A percentile compares a stretch with the other conserved stretches of the same genome.
These are phyloP conservation scores for Salix purpurea DNA, from an alignment of 345 rosid genomes.

Conservation along the genomic window DNA sequence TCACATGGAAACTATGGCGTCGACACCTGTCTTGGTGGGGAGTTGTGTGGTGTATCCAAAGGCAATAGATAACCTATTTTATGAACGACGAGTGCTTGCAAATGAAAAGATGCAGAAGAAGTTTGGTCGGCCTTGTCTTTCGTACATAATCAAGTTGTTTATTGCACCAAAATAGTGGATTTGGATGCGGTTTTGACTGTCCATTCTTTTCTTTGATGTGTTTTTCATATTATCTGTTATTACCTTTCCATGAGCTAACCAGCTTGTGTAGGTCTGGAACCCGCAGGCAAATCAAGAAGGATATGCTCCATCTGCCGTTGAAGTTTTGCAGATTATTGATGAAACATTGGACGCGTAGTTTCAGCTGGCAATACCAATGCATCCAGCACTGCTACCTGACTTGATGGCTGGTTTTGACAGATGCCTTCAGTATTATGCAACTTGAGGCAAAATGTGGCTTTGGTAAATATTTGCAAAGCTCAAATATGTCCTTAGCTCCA, in stretches of 20 bases:
- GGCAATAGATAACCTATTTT: too few relatives aligned
- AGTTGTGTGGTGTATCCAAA: too few relatives aligned
- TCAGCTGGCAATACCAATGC: slow-evolving; percentile 93
- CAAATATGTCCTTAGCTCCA: slow-evolving; percentile 3
- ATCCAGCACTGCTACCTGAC: slow-evolving; percentile 84
- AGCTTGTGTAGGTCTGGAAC: slow-evolving; percentile 59
- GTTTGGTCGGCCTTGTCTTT: too few relatives aligned
- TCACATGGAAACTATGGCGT: too few relatives aligned
- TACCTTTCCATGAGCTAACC: slow-evolving; percentile 16
- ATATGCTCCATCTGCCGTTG: slow-evolving; percentile 75
- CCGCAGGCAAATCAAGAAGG: slow-evolving; percentile 63
- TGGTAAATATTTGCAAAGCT: slow-evolving; percentile 47
- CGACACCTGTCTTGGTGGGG: too few relatives aligned
- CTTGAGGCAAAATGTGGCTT: slow-evolving; percentile 86
- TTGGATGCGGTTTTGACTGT: neutral
- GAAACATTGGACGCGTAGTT: slow-evolving; percentile 87
- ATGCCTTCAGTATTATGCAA: slow-evolving; percentile 79
- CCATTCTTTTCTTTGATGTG: slow-evolving; percentile 1
- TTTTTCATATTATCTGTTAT: slow-evolving; percentile 1
- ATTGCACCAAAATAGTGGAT: too few relatives aligned
- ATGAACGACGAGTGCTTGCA: too few relatives aligned
- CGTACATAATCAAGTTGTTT: too few relatives aligned
- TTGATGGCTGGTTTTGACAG: slow-evolving; percentile 80
- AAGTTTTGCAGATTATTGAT: slow-evolving; percentile 69
- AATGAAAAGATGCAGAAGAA: too few relatives aligned